These are phyloP conservation scores for Hyaloscypha variabilis DNA, from an alignment of 495 filamentous ascomycete species.

Conservation along the genomic window DNA sequence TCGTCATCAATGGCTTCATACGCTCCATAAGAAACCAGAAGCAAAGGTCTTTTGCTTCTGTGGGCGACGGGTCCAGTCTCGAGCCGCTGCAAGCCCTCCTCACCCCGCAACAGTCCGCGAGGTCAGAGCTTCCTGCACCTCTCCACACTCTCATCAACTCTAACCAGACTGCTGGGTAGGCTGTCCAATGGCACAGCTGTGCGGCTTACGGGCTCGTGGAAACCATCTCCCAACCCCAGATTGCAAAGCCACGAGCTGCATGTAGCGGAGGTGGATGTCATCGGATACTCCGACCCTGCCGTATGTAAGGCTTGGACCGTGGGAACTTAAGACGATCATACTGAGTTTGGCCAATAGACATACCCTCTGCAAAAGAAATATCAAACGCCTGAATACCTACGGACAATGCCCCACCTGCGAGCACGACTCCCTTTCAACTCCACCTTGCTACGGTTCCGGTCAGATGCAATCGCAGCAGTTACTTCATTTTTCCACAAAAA, in stretches of 20 bases:
- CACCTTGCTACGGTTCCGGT: constrained; percentile 80
- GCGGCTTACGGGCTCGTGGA: constrained; percentile 78
- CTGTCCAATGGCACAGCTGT: constrained; percentile 81
- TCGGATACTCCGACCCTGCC: constrained; percentile 78
- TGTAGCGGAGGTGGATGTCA: constrained; percentile 63
- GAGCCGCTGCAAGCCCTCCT: constrained; percentile 82
- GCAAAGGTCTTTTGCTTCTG: constrained; percentile 74
- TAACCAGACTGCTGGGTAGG: constrained; percentile 45
- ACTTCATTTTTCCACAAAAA: constrained; percentile 70
- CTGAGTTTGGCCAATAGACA: constrained; percentile 20
- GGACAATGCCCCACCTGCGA: constrained; percentile 87
- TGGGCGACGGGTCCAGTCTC: constrained; percentile 86
- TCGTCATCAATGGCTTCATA: constrained; percentile 77
- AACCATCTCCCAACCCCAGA: constrained; percentile 65
- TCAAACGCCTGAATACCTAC: constrained; percentile 64
- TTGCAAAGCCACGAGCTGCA: constrained; percentile 82
- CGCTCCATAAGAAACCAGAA: constrained; percentile 88
- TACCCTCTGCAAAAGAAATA: constrained; percentile 35
- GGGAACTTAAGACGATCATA: neutral
- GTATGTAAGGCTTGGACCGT: constrained; percentile 48
- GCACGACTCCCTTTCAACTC: constrained; percentile 81
- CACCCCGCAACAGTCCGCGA: constrained; percentile 70
- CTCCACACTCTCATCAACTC: constrained; percentile 3
- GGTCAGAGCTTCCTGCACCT: constrained; percentile 50
- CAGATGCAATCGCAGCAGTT: constrained; percentile 71